Conservation (phyloP, 352 stramenopile genomes). For the Globisporangium viniferum region DNA sequence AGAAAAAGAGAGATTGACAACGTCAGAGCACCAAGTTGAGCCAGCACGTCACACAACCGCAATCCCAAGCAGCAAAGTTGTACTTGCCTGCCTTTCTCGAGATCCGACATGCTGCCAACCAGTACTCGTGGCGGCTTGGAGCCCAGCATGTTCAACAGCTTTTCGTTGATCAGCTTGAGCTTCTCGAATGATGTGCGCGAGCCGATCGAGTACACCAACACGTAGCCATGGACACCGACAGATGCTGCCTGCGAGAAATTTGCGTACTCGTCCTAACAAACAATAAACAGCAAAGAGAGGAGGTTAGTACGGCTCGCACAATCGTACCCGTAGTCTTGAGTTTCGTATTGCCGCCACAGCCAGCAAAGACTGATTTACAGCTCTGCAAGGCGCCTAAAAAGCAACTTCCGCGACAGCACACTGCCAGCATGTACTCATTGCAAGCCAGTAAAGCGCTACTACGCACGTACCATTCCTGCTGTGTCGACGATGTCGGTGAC, state of each 20-base stretch:
- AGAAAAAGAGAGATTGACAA: not conserved
- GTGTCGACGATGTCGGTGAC: conserved; percentile 97
- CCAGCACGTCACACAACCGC: not conserved
- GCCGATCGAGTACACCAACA: conserved; percentile 93
- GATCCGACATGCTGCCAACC: conserved; percentile 94
- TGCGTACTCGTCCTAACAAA: conserved; percentile 91
- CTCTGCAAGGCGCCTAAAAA: not conserved
- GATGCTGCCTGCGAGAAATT: conserved; percentile 95
- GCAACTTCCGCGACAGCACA: too few relatives aligned
- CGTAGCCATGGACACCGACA: conserved; percentile 94
- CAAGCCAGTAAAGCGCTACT: not conserved
- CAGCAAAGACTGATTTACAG: not conserved
- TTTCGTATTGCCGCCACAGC: not conserved
- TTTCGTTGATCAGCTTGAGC: conserved; percentile 94
- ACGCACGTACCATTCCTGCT: conserved; percentile 87
- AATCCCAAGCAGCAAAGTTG: not conserved
- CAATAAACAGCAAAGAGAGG: not conserved
- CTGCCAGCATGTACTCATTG: not conserved
- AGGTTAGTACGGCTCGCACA: not conserved
- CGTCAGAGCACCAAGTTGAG: not conserved
- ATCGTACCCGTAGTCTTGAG: too few relatives aligned
- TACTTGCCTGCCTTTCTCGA: conserved; percentile 87
- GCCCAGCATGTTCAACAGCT: conserved; percentile 92
- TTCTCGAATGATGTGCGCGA: conserved; percentile 93
- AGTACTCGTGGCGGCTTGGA: conserved; percentile 92